Evolutionary conservation across 805 yeast species (phyloP), one percentile per base, ranked within the genome.

Genomic region (Wickerhamiella domercqiae): DNA sequence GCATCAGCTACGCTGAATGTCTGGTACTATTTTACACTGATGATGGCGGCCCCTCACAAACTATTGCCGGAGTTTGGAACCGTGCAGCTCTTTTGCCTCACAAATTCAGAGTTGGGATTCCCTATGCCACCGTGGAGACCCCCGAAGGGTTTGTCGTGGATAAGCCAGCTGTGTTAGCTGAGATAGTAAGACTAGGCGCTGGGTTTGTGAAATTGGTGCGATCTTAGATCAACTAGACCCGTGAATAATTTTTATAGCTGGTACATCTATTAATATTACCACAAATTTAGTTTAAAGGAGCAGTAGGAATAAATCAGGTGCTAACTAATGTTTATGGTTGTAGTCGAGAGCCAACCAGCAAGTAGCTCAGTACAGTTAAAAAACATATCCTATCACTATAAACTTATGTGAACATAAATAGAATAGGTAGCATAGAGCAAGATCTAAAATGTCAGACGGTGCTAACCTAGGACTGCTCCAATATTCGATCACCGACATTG

Each of bases 81-180:
- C 94, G 94, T 2, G 57, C 68, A 3, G 67, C 69, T 28, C 57
- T 70, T 43, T 60, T 64, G 15, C 69, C 70, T 43, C 70, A 72
- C 52, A 79, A 75, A 55, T 84, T 83, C 62, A 75, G 77, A 49
- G 94, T 78, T 17, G 81, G 78, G 45, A 55, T 79, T 42, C 93
- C 86, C 11, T 76, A 72, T 49, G 93, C 94, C 1, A 55, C 65
- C 3, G 13, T 24, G 11, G 26, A 24, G 26, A 9, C 26, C 9
- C 13, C 26, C 13, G 26, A 24, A 13, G 9, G 11, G 26, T 51
- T 46, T 9, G 63, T 62, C 26, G 60, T 83, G 40, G 81, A 83
- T 56, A 76, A 69, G 51, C 78, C 71, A 13, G 78, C 87, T 2
- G 66, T 81, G n/a, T 59, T 77, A 41, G 66, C 68, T 40, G 94